Percentiles rank a stretch among this genome's conserved stretches.
Conservation (phyloP, 208 protist species). For the Trypanosoma avium region DNA sequence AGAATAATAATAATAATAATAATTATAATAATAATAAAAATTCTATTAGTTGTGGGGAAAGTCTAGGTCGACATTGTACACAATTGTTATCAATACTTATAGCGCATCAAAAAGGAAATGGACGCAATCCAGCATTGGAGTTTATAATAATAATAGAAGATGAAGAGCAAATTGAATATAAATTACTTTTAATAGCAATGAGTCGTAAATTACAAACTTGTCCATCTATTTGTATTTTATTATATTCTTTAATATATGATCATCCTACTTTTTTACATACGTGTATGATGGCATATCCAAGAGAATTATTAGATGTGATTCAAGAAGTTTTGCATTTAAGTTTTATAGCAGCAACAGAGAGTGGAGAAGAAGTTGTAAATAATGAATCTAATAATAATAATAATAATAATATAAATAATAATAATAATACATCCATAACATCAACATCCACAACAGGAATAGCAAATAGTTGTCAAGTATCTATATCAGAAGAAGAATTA, state of each 20-base stretch:
- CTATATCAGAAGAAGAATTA: conserved; percentile 27
- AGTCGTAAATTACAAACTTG: conserved; percentile 36
- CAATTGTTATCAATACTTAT: conserved; percentile 68
- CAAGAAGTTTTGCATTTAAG: conserved; percentile 55
- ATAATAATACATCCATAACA: not conserved
- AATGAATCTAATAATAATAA: no score
- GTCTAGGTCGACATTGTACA: conserved; percentile 44
- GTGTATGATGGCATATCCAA: conserved; percentile 29
- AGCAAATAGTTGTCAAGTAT: not conserved
- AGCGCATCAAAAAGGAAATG: conserved; percentile 61
- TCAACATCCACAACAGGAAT: not conserved
- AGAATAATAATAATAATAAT: no score
- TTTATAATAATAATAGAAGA: conserved; percentile 37
- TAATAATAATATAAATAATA: no score
- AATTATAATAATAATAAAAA: no score
- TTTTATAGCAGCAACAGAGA: conserved; percentile 7
- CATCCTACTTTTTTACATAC: conserved; percentile 59
- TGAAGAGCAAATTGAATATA: conserved; percentile 30
- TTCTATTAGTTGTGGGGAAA: conserved; percentile 37
- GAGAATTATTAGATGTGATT: conserved; percentile 40
- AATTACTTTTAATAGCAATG: conserved; percentile 41
- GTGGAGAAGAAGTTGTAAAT: no score
- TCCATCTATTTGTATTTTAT: conserved; percentile 56
- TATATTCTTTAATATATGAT: conserved; percentile 77
- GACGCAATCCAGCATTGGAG: conserved; percentile 53